Percentiles rank a stretch among this genome's conserved stretches.
phyloP scores from a whole-genome alignment of 805 yeast genomes.

The Zygosaccharomyces bailii region DNA sequence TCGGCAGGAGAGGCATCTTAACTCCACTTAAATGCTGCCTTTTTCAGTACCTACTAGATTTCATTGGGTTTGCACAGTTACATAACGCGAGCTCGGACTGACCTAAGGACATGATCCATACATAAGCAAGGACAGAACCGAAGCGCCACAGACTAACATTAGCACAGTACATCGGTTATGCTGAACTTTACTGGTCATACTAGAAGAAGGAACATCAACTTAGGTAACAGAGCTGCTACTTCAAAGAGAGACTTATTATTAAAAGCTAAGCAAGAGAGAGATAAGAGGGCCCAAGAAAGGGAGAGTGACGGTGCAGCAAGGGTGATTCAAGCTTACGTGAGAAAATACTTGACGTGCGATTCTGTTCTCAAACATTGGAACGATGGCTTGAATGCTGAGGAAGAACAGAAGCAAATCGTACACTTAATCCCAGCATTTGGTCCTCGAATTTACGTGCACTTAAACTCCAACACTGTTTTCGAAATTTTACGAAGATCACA shows the following conservation, averaged over 20 bases:
- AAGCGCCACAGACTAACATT: not conserved
- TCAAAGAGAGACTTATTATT: slow-evolving; percentile 48
- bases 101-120: not conserved
- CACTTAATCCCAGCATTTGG: slow-evolving; percentile 36
- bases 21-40: not conserved
- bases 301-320: slow-evolving; percentile 47
- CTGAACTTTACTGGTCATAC: slow-evolving; percentile 66
- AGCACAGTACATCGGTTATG: slow-evolving; percentile 21
- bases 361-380: slow-evolving; percentile 25
- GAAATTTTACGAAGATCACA: slow-evolving; percentile 11
- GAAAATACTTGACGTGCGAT: slow-evolving; percentile 39
- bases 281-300: slow-evolving; percentile 56
- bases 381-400: slow-evolving; percentile 15
- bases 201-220: slow-evolving; percentile 54
- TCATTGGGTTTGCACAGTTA: not conserved
- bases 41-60: not conserved
- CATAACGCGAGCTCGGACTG: slow-evolving; percentile 4
- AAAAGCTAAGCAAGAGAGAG: slow-evolving; percentile 63
- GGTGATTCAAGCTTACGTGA: slow-evolving; percentile 48
- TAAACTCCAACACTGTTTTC: slow-evolving; percentile 13
- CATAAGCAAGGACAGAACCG: not conserved
- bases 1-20: not conserved
- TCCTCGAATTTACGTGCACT: slow-evolving; percentile 17
- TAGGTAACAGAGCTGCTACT: slow-evolving; percentile 45
- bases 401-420: slow-evolving; percentile 18